Conservation (phyloP, 805 yeast genomes). For the Cyberlindnera meyerae region DNA sequence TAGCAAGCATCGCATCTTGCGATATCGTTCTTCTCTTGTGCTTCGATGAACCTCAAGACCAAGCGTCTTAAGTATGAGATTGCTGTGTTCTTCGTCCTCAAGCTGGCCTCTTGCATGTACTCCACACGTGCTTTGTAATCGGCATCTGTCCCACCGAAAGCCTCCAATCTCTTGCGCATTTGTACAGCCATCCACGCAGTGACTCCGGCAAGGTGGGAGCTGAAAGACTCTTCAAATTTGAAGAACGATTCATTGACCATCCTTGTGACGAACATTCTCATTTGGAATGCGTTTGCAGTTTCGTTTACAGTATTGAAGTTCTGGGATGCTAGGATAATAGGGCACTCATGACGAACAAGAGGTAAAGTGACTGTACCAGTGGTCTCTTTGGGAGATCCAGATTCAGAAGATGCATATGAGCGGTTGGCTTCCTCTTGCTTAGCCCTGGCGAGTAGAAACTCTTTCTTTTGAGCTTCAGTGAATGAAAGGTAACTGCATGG, state of each 20-base stretch:
- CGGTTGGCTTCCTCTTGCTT: slow-evolving; percentile 1
- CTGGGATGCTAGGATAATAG: slow-evolving; percentile 12
- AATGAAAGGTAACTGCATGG: slow-evolving; percentile 24
- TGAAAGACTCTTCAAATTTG: slow-evolving; percentile 5
- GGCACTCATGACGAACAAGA: slow-evolving; percentile 13
- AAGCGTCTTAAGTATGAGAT: slow-evolving; percentile 9
- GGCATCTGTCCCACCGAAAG: slow-evolving; percentile 1
- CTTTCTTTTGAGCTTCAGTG: slow-evolving; percentile 18
- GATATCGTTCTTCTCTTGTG: slow-evolving; percentile 8
- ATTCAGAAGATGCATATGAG: slow-evolving; percentile 5
- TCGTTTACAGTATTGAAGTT: slow-evolving; percentile 12
- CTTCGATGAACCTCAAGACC: slow-evolving; percentile 12
- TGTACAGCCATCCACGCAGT: slow-evolving; percentile 19
- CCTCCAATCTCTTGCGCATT: slow-evolving; percentile 11
- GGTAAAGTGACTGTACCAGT: slow-evolving; percentile 1
- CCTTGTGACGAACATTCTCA: slow-evolving; percentile 11
- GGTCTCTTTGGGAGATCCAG: slow-evolving; percentile 1
- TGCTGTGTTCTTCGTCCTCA: slow-evolving; percentile 6
- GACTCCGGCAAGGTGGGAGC: slow-evolving; percentile 7
- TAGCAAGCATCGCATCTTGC: slow-evolving; percentile 5
- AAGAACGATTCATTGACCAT: slow-evolving; percentile 12
- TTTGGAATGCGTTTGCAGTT: neutral
- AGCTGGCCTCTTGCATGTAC: slow-evolving; percentile 2
- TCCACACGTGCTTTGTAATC: slow-evolving; percentile 1
- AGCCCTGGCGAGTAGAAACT: slow-evolving; percentile 12